Percentiles rank a stretch among this genome's conserved stretches.
Conservation (phyloP, 139 green algal species). For the Mychonastes homosphaera region DNA sequence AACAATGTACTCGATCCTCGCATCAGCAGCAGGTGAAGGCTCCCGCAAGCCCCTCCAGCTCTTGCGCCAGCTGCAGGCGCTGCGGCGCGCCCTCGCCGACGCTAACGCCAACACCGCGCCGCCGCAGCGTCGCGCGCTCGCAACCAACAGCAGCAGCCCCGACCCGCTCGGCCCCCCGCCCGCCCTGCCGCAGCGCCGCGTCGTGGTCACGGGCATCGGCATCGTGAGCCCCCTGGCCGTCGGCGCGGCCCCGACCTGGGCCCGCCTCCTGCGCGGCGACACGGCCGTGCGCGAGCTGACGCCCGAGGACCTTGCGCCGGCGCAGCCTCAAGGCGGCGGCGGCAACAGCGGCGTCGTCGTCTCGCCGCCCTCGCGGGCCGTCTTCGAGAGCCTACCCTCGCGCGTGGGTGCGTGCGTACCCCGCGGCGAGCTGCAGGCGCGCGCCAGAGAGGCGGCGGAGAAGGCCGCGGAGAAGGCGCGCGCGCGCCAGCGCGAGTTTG, state of each 20-base stretch:
- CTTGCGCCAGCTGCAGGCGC: constrained; percentile 18
- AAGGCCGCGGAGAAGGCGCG: constrained; percentile 18
- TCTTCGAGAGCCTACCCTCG: constrained; percentile 38
- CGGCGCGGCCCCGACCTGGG: constrained; percentile 53
- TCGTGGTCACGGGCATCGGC: constrained; percentile 82
- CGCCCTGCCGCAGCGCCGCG: constrained; percentile 30
- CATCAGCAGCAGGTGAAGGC: too few species aligned
- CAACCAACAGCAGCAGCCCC: too few species aligned
- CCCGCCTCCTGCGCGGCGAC: constrained; percentile 41
- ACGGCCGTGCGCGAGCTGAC: constrained; percentile 48
- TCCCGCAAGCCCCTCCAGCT: too few species aligned
- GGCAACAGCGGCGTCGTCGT: neutral
- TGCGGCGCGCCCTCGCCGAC: constrained; percentile 14
- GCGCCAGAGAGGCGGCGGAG: constrained; percentile 1
- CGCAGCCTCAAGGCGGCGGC: too few species aligned
- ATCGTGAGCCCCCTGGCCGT: constrained; percentile 75
- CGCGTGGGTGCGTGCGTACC: constrained; percentile 50
- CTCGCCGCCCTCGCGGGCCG: constrained; percentile 19
- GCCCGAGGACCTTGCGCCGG: constrained; percentile 58
- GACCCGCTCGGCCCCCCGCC: constrained; percentile 15
- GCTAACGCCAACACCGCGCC: neutral
- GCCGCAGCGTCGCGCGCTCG: neutral
- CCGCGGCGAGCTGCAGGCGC: constrained; percentile 25
- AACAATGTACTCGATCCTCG: too few species aligned
- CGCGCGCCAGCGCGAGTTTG: too few species aligned